phyloP scores from a whole-genome alignment of 768 basidiomycete species.

The Collybia nuda region DNA sequence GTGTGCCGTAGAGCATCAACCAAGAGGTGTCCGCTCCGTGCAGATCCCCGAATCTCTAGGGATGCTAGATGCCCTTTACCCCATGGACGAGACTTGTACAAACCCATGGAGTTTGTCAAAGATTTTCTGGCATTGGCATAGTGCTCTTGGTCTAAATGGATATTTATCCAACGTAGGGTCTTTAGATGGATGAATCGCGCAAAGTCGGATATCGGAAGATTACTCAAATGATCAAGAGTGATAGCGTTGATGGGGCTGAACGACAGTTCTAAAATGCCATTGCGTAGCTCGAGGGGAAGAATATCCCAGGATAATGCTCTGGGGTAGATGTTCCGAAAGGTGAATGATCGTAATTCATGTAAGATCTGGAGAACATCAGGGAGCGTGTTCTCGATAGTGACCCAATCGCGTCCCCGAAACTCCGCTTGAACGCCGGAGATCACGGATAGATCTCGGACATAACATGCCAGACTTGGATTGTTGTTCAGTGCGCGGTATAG shows the following conservation, averaged over 20 bases:
- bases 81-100: not conserved
- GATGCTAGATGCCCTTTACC: not conserved
- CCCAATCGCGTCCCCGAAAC: conserved; percentile 11
- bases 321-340: not conserved
- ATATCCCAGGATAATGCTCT: not conserved
- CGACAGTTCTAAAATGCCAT: conserved; percentile 4
- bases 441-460: conserved; percentile 6
- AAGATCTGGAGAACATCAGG: conserved; percentile 10
- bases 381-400: conserved; percentile 13
- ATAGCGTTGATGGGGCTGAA: not conserved
- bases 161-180: not conserved
- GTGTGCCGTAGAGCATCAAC: conserved; percentile 1
- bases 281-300: conserved; percentile 1
- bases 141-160: not conserved
- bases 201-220: conserved; percentile 5
- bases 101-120: too few relatives aligned
- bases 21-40: not conserved
- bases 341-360: conserved; percentile 9
- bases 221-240: conserved; percentile 2
- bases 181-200: conserved; percentile 2
- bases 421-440: not conserved
- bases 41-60: not conserved
- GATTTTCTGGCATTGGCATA: not conserved
- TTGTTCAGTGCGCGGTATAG: conserved; percentile 1
- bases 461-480: conserved; percentile 4